Evolutionary conservation across 176 grass and related monocot genomes (phyloP).

Genomic region (Juncus inflexus): DNA sequence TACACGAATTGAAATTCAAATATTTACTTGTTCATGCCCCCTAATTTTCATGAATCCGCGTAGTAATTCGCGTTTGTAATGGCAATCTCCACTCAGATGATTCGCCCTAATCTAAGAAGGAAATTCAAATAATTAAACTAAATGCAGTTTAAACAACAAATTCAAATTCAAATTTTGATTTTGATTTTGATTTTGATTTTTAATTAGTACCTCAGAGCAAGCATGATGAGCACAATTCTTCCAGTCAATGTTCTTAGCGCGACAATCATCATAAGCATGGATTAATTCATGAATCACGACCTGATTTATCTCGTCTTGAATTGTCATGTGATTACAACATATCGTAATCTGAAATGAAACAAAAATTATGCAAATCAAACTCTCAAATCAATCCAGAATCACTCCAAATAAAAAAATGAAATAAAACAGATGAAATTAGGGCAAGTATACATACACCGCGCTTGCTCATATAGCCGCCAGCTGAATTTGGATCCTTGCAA

Average conservation of each 20-base stretch:
- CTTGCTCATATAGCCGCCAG: constrained; percentile 40
- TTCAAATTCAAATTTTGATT: background rate
- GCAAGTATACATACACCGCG: constrained; percentile 42
- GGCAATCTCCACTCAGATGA: constrained; percentile 89
- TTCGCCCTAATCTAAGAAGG: constrained; percentile 77
- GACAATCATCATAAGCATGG: constrained; percentile 94
- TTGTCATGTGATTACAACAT: constrained; percentile 62
- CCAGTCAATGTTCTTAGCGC: constrained; percentile 75
- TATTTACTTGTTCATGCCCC: constrained; percentile 81
- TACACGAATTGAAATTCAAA: background rate
- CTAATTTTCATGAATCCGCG: constrained; percentile 86
- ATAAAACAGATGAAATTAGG: background rate
- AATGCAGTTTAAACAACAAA: constrained; percentile 14
- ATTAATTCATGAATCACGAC: constrained; percentile 80
- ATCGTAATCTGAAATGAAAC: constrained; percentile 55
- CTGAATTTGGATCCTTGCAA: constrained; percentile 18
- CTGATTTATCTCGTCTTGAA: constrained; percentile 72
- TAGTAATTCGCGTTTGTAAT: constrained; percentile 83
- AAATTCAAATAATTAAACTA: constrained; percentile 14
- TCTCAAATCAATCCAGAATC: background rate
- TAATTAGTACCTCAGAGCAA: constrained; percentile 75
- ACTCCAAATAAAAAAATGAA: background rate
- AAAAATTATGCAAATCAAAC: constrained; percentile 10
- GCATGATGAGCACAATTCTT: constrained; percentile 92
- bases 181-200: background rate